Conservation (phyloP, 176 grass and related monocot genomes). For the Triticum timopheevii region DNA sequence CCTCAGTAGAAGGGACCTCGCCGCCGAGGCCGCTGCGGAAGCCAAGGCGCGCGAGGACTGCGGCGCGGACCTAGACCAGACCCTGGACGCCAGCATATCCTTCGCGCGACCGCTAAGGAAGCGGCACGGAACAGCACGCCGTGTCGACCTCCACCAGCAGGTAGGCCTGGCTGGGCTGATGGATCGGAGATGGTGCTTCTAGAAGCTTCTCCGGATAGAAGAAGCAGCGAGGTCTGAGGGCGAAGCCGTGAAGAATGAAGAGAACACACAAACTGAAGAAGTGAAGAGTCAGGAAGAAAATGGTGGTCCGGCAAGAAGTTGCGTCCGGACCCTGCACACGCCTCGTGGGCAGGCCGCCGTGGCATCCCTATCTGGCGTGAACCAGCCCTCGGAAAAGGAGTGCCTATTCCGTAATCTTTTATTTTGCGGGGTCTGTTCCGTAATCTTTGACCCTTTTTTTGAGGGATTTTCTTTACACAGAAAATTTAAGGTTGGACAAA, state of each 20-base stretch:
- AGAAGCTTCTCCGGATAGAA: conserved; percentile 11
- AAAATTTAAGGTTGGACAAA: too few species aligned
- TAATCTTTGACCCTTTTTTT: too few species aligned
- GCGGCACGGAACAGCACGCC: neutral
- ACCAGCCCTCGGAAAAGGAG: too few species aligned
- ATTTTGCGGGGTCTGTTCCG: too few species aligned
- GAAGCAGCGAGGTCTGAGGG: neutral
- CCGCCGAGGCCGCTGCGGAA: neutral
- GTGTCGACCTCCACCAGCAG: neutral
- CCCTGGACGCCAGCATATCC: conserved; percentile 44
- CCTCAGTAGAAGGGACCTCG: neutral
- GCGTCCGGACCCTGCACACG: conserved; percentile 2
- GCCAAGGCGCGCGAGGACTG: conserved; percentile 6
- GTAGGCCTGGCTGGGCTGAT: neutral
- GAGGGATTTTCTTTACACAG: too few species aligned
- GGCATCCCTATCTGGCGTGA: neutral
- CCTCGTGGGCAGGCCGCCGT: neutral
- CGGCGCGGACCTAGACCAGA: conserved; percentile 34
- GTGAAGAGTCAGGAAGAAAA: neutral
- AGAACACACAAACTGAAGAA: neutral
- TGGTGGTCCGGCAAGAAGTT: neutral
- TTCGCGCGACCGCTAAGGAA: neutral
- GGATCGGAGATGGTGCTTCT: neutral
- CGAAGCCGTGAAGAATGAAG: neutral
- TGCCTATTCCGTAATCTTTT: too few species aligned